Conservation (phyloP, 2,329 filamentous ascomycete genomes). For the Simplicillium aogashimaense region DNA sequence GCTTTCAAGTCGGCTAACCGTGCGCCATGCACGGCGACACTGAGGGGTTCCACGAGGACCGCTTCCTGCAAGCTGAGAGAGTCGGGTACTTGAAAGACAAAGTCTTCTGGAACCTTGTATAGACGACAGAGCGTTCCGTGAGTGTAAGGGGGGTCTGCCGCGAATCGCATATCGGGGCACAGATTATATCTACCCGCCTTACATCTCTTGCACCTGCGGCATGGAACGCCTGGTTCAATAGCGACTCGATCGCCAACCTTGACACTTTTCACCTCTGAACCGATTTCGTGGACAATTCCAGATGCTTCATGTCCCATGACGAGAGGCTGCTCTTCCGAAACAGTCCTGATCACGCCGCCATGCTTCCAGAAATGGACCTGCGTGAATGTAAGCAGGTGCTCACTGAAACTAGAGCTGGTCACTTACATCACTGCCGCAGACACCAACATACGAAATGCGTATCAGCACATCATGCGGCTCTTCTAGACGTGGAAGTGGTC, state of each 20-base stretch:
- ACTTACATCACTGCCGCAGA: no score
- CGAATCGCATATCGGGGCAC: conserved; percentile 70
- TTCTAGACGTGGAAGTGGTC: no score
- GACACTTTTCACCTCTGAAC: conserved; percentile 48
- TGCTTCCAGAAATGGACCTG: conserved; percentile 8
- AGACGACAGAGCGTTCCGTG: conserved; percentile 71
- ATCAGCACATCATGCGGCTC: no score
- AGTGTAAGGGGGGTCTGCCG: conserved; percentile 69
- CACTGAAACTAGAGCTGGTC: no score
- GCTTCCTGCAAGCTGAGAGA: conserved; percentile 39
- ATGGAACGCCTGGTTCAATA: conserved; percentile 72
- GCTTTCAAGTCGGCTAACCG: conserved; percentile 11
- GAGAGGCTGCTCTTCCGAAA: conserved; percentile 20
- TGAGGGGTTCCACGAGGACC: conserved; percentile 35
- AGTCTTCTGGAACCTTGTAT: conserved; percentile 67
- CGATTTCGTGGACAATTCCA: conserved; percentile 59
- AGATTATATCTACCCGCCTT: conserved; percentile 72
- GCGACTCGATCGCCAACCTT: conserved; percentile 65
- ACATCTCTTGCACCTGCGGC: conserved; percentile 62
- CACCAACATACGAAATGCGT: no score
- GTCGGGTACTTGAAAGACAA: conserved; percentile 72
- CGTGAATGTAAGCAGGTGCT: no score
- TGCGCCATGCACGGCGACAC: conserved; percentile 27
- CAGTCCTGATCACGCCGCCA: conserved; percentile 7
- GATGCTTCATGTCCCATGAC: conserved; percentile 42